These are phyloP conservation scores for Fusarium transvaalense DNA, from an alignment of 2,329 filamentous ascomycete genomes.

Conservation along the genomic window DNA sequence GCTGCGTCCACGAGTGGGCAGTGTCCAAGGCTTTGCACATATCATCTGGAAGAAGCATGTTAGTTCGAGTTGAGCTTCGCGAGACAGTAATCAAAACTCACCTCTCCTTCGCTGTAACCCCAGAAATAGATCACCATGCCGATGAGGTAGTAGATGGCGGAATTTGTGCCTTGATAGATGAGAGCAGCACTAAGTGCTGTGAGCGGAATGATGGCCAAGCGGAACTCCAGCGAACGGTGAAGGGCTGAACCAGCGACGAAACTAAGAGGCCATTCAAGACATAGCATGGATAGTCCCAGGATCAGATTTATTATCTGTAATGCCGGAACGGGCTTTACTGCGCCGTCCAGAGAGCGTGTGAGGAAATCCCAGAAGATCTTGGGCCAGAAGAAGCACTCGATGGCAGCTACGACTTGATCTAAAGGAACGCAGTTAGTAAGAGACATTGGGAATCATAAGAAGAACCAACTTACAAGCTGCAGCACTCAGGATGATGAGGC, in stretches of 20 bases:
- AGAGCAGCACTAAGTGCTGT: conserved; percentile 79
- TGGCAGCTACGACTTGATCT: conserved; percentile 88
- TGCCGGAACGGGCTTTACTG: conserved; percentile 87
- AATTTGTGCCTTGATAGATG: conserved; percentile 92
- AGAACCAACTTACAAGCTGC: conserved; percentile 71
- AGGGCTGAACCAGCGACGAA: conserved; percentile 81
- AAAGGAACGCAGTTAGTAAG: conserved; percentile 45
- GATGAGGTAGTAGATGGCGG: conserved; percentile 91
- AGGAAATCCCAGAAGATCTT: conserved; percentile 99
- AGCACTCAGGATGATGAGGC: conserved; percentile 90
- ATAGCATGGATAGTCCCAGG: conserved; percentile 80
- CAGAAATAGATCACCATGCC: conserved; percentile 92
- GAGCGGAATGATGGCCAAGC: conserved; percentile 85
- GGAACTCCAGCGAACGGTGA: conserved; percentile 88
- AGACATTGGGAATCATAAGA: neutral
- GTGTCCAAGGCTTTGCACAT: conserved; percentile 76
- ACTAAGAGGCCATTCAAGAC: conserved; percentile 90
- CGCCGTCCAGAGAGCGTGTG: conserved; percentile 87
- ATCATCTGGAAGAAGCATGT: conserved; percentile 65
- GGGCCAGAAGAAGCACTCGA: conserved; percentile 96
- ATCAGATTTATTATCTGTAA: conserved; percentile 92
- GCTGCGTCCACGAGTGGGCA: conserved; percentile 66
- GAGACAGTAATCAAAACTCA: conserved; percentile 58
- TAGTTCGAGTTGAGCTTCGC: conserved; percentile 1
- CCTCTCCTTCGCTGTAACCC: conserved; percentile 98